phyloP scores from a whole-genome alignment of 1,139 yeast genomes.

The Lodderomyces beijingensis region DNA sequence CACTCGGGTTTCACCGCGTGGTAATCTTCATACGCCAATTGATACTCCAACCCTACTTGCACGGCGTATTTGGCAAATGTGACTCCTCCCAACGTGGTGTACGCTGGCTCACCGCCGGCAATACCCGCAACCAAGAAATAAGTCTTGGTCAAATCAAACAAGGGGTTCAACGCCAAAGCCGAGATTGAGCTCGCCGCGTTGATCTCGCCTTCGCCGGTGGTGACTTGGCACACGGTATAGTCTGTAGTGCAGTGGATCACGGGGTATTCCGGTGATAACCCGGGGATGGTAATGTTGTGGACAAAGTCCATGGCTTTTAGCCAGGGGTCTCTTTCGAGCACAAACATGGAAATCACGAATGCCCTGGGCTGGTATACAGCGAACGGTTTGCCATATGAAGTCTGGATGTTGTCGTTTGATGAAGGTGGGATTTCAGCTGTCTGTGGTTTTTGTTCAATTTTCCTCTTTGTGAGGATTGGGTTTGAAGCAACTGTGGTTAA shows the following conservation, averaged over 20 bases:
- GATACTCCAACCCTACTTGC: conserved; percentile 59
- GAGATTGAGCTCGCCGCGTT: conserved; percentile 61
- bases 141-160: conserved; percentile 55
- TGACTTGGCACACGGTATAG: conserved; percentile 55
- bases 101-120: conserved; percentile 58
- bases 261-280: conserved; percentile 60
- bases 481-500: background rate
- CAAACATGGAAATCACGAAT: conserved; percentile 54
- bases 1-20: conserved; percentile 49
- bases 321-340: conserved; percentile 54
- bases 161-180: conserved; percentile 50
- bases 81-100: conserved; percentile 50
- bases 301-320: conserved; percentile 40
- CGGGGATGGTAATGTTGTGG: conserved; percentile 57
- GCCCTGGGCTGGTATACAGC: conserved; percentile 51
- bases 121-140: conserved; percentile 65
- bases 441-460: conserved; percentile 17
- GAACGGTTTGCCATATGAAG: conserved; percentile 30
- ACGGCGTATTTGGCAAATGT: conserved; percentile 61
- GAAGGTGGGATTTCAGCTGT: conserved; percentile 12
- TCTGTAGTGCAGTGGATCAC: conserved; percentile 50
- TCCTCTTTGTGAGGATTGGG: conserved; percentile 13
- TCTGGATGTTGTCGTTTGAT: conserved; percentile 18
- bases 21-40: conserved; percentile 45
- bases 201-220: conserved; percentile 68